Base-by-base conservation (phyloP, 306 rosid genomes). In the Cotoneaster glaucophyllus region DNA sequence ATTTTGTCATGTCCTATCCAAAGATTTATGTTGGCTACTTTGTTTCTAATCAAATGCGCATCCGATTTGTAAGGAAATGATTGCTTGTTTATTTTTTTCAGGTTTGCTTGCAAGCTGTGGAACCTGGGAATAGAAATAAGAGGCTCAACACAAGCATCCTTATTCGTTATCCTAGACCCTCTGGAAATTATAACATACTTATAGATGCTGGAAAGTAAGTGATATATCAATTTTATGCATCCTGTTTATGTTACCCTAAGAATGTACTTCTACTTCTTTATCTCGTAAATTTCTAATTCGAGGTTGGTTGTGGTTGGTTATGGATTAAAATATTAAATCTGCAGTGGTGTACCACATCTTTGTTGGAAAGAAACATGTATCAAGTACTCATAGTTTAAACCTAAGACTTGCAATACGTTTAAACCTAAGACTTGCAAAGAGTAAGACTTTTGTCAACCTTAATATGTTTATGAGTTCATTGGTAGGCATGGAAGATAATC, bases 201-300 rank as follows among this genome's bases (percentile, higher is more conserved):
- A 73, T 90, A 50, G 97, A 95, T 78, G 98, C 87, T 84, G 98
- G 98, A 83, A 92, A 92, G 98, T 95, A 86, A 29, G 98, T 78
- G 53, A 71, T 54, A 37, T 14, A 50, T 56, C 71, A 57, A 78
- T 76, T 58, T 5, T 8, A 7, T 58, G 1, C 69, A 25, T 13
- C 37, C 57, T 67, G 54, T 68, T 26, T 3, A 77, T 75, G 61
- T 14, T 74, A 29, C 50, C 26, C 28, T 58, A 70, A 71, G 73
- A 80, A 61, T 61, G 32, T 39, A 61, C 19, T 48, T 64, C 52
- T 37, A 22, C 19, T 69, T 41, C 45, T 31, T 64, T 26, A 24
- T 28, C 28, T 29, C 14, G 25, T 32, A 62, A 54, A 26, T 48
- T 48, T 48, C 19, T 48, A 69, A 63, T 17, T 15, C 9, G 1